phyloP scores from a whole-genome alignment of 805 yeast genomes.

The Kurtzmaniella fragi region DNA sequence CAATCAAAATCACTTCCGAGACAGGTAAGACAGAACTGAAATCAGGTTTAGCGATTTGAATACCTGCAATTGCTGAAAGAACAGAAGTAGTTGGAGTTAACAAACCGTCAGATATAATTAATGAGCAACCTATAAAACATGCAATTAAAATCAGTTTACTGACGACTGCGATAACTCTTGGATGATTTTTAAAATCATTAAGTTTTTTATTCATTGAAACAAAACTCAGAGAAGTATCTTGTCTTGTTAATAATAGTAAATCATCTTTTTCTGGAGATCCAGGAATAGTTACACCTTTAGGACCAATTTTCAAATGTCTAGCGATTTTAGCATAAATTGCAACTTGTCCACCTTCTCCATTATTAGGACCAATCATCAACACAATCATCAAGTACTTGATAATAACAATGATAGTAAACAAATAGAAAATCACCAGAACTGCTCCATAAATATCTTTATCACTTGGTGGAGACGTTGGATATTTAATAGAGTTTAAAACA shows the following conservation, averaged over 20 bases:
- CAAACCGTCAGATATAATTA: constrained; percentile 56
- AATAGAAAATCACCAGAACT: constrained; percentile 49
- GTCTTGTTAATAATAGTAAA: constrained; percentile 25
- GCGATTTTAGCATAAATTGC: constrained; percentile 61
- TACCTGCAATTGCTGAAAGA: constrained; percentile 52
- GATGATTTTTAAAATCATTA: constrained; percentile 14
- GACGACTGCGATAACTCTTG: constrained; percentile 22
- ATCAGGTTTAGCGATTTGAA: constrained; percentile 46
- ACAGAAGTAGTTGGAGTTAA: constrained; percentile 63
- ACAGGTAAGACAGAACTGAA: constrained; percentile 43
- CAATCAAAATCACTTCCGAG: constrained; percentile 42
- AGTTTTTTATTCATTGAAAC: constrained; percentile 12
- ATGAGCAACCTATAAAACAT: constrained; percentile 51
- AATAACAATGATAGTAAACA: constrained; percentile 49
- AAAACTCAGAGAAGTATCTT: constrained; percentile 30
- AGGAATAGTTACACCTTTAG: constrained; percentile 39
- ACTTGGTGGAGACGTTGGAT: constrained; percentile 24
- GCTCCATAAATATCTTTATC: constrained; percentile 44
- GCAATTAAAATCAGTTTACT: constrained; percentile 28
- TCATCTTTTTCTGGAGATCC: constrained; percentile 30
- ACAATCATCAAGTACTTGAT: constrained; percentile 49
- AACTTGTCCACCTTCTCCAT: constrained; percentile 61
- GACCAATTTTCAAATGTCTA: constrained; percentile 42
- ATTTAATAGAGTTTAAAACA: constrained; percentile 32
- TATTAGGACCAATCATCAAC: constrained; percentile 46